Conservation (phyloP, 1,284 basidiomycete species). For the Mycena citricolor region DNA sequence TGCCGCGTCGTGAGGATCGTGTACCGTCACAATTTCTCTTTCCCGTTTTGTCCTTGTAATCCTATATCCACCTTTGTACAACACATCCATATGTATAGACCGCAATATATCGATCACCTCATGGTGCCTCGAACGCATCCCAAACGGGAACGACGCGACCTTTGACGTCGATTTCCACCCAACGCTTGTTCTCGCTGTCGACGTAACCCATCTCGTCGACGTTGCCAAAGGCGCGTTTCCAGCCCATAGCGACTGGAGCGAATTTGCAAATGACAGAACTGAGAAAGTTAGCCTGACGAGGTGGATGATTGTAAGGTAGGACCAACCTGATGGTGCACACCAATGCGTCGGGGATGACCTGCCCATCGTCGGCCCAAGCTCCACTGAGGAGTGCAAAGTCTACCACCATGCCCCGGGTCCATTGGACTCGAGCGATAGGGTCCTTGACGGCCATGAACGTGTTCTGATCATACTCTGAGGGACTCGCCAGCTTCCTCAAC, state of each 20-base stretch:
- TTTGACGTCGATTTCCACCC: slow-evolving; percentile 62
- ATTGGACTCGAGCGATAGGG: slow-evolving; percentile 40
- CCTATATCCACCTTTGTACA: too few species aligned
- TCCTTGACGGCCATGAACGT: slow-evolving; percentile 47
- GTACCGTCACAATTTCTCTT: too few species aligned
- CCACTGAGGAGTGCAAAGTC: slow-evolving; percentile 65
- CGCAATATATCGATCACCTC: too few species aligned
- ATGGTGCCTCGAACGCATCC: slow-evolving; percentile 46
- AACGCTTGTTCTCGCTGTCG: slow-evolving; percentile 46
- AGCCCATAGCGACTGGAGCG: slow-evolving; percentile 59
- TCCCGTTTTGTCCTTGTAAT: too few species aligned
- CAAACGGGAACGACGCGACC: slow-evolving; percentile 54
- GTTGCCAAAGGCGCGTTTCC: slow-evolving; percentile 60
- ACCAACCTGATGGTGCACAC: slow-evolving; percentile 61
- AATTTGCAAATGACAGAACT: slow-evolving; percentile 65
- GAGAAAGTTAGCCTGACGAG: slow-evolving; percentile 5
- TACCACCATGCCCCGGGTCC: slow-evolving; percentile 63
- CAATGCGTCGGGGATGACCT: slow-evolving; percentile 48
- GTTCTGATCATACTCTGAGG: slow-evolving; percentile 52
- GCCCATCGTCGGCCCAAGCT: slow-evolving; percentile 51
- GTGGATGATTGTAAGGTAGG: background rate
- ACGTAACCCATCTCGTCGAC: slow-evolving; percentile 47
- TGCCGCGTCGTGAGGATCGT: too few species aligned
- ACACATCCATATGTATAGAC: too few species aligned
- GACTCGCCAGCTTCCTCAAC: slow-evolving; percentile 51